Evolutionary conservation across 2,329 filamentous ascomycete genomes (phyloP).

Genomic region (Arthroderma sp.): DNA sequence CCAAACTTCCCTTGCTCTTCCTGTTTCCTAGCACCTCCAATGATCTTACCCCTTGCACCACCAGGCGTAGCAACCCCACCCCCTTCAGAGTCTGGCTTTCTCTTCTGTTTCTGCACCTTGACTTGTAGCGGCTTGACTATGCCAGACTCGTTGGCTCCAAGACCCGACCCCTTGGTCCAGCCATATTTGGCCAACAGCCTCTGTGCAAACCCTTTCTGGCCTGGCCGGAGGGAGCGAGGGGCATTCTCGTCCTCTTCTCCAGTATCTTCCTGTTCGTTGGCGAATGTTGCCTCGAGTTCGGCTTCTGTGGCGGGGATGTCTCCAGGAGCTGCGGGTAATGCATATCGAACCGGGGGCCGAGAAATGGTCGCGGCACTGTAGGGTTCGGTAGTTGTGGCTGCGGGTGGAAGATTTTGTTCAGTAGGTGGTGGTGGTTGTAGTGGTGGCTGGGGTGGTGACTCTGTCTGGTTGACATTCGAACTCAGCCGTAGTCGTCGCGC

Average conservation of each 20-base stretch:
- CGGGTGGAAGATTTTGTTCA: constrained; percentile 14
- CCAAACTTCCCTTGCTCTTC: constrained; percentile 50
- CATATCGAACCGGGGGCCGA: constrained; percentile 65
- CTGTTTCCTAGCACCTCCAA: constrained; percentile 56
- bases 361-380: constrained; percentile 53
- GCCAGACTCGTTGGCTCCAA: constrained; percentile 69
- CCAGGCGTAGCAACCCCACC: constrained; percentile 62
- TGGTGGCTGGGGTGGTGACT: constrained; percentile 7
- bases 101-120: constrained; percentile 75
- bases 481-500: constrained; percentile 50
- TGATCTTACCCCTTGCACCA: constrained; percentile 60
- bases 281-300: constrained; percentile 39
- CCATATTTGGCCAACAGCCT: constrained; percentile 89
- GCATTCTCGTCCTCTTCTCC: constrained; percentile 27
- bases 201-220: constrained; percentile 73
- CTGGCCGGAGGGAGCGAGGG: constrained; percentile 54
- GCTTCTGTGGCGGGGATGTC: constrained; percentile 44
- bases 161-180: constrained; percentile 75
- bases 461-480: constrained; percentile 24
- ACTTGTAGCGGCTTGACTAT: constrained; percentile 75
- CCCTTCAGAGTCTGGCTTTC: constrained; percentile 63
- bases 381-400: constrained; percentile 23
- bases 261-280: constrained; percentile 24
- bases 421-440: constrained; percentile 16
- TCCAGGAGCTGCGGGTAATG: constrained; percentile 40